Evolutionary conservation across 441 rosid species (phyloP), one percentile per base, ranked within the genome.

Genomic region (Melastoma candidum): DNA sequence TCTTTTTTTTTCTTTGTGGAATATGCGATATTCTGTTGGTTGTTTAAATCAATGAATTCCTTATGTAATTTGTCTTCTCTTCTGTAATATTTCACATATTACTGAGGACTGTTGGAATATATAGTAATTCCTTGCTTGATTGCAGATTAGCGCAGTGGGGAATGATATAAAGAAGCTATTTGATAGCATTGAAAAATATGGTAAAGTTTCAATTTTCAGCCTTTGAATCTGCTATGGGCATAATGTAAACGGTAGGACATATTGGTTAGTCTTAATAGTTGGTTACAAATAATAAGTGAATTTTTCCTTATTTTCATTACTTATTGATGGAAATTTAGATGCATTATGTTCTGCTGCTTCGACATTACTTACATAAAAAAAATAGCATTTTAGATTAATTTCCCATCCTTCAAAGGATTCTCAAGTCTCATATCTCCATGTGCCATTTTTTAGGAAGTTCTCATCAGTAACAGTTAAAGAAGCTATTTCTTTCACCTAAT

Each of bases 131-230:
- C 22, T 45, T 52, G 56, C 0, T 39, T 52, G 56, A 14, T 32
- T 24, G 72, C 78, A 93, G 99, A 76, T 93, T 57, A 77, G 64
- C 50, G 62, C 80, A 2, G 67, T 87, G 60, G 83, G 77, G 71
- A 84, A 57, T 48, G 88, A 80, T 61, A 76, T 86, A 70, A 44
- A 69, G 77, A 89, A 93, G 78, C 88, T 93, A 65, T 83, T 82
- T 69, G 95, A 86, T 74, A 72, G 77, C 59, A 76, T 84, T 47
- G 77, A 84, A 68, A 84, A 77, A 65, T 93, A 86, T 71, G 95
- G 99, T 93, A 78, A 12, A 79, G 53, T 17, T 11, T 52, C 25
- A 17, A 17, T 17, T 6, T 48, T 44, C 11, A 14, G 17, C 14
- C 22, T 52, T 17, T 43, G 49, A 26, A 48, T 14, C 26, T 11